Conservation (phyloP, 1,139 yeast species). For the Magnusiomyces paraingens region DNA sequence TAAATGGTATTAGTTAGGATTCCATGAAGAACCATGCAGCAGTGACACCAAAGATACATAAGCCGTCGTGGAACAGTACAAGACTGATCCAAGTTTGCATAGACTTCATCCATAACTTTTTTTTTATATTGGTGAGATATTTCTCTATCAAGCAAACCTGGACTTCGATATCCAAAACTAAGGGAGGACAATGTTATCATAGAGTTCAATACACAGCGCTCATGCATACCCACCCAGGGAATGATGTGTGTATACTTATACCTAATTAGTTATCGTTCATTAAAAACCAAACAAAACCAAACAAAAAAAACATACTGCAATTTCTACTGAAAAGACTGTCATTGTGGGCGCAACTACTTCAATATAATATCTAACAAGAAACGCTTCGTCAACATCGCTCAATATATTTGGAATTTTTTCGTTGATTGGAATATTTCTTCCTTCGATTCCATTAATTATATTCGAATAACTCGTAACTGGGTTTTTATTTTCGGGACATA, state of each 20-base stretch:
- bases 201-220: conserved; percentile 10
- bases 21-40: neutral
- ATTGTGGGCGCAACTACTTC: conserved; percentile 14
- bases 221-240: conserved; percentile 13
- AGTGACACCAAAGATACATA: conserved; percentile 9
- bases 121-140: conserved; percentile 9
- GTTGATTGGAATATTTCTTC: neutral
- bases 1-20: too few relatives aligned
- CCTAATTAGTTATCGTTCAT: neutral
- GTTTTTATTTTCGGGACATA: neutral
- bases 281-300: neutral
- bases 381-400: conserved; percentile 8
- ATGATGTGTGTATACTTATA: conserved; percentile 12
- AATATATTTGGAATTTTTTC: neutral
- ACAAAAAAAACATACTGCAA: neutral
- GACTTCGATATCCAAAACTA: conserved; percentile 10
- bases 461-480: neutral
- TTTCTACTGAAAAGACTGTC: conserved; percentile 10
- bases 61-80: conserved; percentile 6
- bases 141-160: conserved; percentile 13
- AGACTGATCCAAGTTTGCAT: neutral
- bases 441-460: too few relatives aligned
- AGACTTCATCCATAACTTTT: neutral
- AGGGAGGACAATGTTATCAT: conserved; percentile 12
- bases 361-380: conserved; percentile 11